Percentiles rank a stretch among this genome's conserved stretches.
phyloP scores from a whole-genome alignment of 2,329 filamentous ascomycete species.

The Raffaelea deltoideospora region DNA sequence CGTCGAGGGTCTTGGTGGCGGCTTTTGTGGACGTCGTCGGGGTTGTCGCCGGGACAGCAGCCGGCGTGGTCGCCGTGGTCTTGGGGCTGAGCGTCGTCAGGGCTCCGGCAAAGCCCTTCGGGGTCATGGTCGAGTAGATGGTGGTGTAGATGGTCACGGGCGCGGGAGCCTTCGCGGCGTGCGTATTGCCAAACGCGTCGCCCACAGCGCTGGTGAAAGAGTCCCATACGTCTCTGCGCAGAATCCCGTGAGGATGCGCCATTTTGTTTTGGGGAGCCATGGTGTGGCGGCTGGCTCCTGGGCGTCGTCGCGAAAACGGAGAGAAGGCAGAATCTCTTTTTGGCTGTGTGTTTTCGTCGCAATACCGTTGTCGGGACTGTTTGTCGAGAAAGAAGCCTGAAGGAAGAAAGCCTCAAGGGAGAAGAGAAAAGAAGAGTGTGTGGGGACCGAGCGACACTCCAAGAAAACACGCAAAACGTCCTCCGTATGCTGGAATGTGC shows the following conservation, averaged over 20 bases:
- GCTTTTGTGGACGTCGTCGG: background rate
- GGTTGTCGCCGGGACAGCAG: background rate
- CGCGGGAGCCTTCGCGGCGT: background rate
- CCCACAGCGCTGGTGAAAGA: slow-evolving; percentile 8
- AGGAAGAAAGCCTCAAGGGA: no score
- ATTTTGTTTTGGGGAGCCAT: slow-evolving; percentile 4
- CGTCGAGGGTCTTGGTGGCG: background rate
- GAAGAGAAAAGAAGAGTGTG: background rate
- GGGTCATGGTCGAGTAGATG: slow-evolving; percentile 1
- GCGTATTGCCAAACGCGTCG: slow-evolving; percentile 3
- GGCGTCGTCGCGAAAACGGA: background rate
- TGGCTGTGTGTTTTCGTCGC: no score
- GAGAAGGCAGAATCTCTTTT: background rate
- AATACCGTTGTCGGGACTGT: no score
- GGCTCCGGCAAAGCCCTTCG: slow-evolving; percentile 1
- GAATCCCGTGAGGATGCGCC: slow-evolving; percentile 1
- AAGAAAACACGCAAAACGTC: background rate
- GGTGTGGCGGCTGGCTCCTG: background rate
- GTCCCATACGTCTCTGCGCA: slow-evolving; percentile 5
- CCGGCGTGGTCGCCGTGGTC: background rate
- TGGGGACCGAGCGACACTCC: background rate
- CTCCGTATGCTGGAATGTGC: no score
- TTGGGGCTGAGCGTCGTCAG: slow-evolving; percentile 1
- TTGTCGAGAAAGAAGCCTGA: background rate
- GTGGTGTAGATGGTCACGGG: background rate